Evolutionary conservation across 495 filamentous ascomycete genomes (phyloP), one percentile per base, ranked within the genome.

Genomic region (Talaromyces adpressus): DNA sequence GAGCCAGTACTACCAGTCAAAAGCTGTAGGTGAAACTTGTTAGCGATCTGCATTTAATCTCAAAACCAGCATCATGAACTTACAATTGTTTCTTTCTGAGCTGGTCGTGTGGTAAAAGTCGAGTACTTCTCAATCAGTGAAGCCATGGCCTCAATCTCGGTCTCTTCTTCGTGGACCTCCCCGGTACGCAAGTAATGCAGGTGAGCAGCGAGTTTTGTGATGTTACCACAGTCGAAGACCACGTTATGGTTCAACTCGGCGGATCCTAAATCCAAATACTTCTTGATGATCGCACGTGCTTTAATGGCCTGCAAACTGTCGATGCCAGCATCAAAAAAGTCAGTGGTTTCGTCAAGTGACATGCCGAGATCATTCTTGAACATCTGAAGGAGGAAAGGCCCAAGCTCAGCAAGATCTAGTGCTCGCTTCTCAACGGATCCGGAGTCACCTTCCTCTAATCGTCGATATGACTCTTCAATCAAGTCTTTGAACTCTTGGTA

Each of bases 381-480:
- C 12, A 39, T 39, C 1, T 39, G 36, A 16, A 39, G 36, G 12
- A 39, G 36, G 12, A 39, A 39, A 39, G 36, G 12, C 0, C 36
- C 36, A 16, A 39, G 36, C 0, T 39, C 36, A 39, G 36, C 36
- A 39, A 39, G 36, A 39, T 16, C 36, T 16, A 39, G 36, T 2
- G 12, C 11, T 39, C 12, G 11, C 12, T 39, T 39, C 36, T 14
- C 36, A 14, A 39, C 36, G 3, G 36, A 39, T 39, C 3, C 36
- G 0, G 36, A 39, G 3, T 39, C 36, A 16, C 36, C 36, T 12
- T 39, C 36, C 2, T 76, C 73, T 5, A 77, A 69, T 20, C 66
- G 71, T 6, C 71, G 70, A 64, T 87, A 87, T 4, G 75, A 66
- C 4, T 66, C 62, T 11, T 84, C 73, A 12, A 85, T 85, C 41